phyloP scores from a whole-genome alignment of 495 filamentous ascomycete species.

The Aspergillus affinis region DNA sequence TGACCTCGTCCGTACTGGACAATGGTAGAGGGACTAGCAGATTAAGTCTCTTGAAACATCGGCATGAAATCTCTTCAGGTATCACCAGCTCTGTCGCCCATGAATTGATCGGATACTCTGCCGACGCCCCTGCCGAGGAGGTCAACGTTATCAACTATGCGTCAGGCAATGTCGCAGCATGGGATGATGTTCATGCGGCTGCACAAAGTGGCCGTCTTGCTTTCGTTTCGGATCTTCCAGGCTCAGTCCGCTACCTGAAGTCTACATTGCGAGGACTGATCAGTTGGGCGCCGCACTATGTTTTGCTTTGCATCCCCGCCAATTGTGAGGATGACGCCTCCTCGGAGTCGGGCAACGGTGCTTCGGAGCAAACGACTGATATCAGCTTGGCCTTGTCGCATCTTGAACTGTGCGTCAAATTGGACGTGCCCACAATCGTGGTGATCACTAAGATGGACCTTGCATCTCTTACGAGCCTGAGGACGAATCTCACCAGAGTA shows the following conservation, averaged over 20 bases:
- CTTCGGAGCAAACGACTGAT: constrained; percentile 48
- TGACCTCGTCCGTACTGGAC: constrained; percentile 84
- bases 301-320: constrained; percentile 81
- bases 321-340: constrained; percentile 59
- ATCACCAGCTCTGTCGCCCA: constrained; percentile 91
- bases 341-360: constrained; percentile 48
- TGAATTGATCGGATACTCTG: constrained; percentile 81
- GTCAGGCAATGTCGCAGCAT: constrained; percentile 81
- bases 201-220: constrained; percentile 73
- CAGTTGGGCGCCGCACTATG: constrained; percentile 95
- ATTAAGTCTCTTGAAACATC: constrained; percentile 83
- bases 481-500: constrained; percentile 66
- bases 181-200: constrained; percentile 88
- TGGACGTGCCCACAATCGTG: constrained; percentile 72
- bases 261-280: constrained; percentile 86
- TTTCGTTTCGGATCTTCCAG: constrained; percentile 87
- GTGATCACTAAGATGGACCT: constrained; percentile 90
- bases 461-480: constrained; percentile 67
- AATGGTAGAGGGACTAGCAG: constrained; percentile 90
- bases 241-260: constrained; percentile 80
- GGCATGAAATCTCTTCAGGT: constrained; percentile 90
- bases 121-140: constrained; percentile 22
- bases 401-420: constrained; percentile 79
- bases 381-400: constrained; percentile 76
- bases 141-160: constrained; percentile 82